phyloP scores from a whole-genome alignment of 768 basidiomycete species.

The Hericium alpestre region DNA sequence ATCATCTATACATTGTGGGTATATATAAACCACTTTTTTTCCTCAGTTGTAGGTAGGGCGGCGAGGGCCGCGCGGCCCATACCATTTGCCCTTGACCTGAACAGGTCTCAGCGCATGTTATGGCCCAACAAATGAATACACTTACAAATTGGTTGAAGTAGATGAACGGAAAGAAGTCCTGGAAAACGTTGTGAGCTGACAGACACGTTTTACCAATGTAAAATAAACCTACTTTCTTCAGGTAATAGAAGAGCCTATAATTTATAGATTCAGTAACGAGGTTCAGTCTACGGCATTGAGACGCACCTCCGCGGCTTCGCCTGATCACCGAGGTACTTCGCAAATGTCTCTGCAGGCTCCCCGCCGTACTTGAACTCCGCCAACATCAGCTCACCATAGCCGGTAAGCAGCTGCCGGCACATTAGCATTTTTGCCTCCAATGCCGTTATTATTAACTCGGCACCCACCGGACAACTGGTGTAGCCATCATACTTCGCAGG shows the following conservation, averaged over 20 bases:
- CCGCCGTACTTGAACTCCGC: conserved; percentile 93
- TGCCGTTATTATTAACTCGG: neutral
- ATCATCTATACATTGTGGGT: no score
- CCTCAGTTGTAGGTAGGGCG: conserved; percentile 8
- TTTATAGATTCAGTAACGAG: neutral
- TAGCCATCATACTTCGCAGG: conserved; percentile 78
- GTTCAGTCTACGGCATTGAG: neutral
- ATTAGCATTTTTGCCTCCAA: neutral
- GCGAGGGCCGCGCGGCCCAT: conserved; percentile 17
- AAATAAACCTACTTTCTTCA: conserved; percentile 24
- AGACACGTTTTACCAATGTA: no score
- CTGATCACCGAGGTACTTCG: conserved; percentile 59
- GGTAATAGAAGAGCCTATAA: conserved; percentile 31
- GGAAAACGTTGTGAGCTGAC: neutral
- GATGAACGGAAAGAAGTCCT: conserved; percentile 25
- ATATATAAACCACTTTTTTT: no score
- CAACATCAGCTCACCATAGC: conserved; percentile 74
- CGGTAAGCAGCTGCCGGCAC: conserved; percentile 53
- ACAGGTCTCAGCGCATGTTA: neutral
- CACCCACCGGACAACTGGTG: conserved; percentile 73
- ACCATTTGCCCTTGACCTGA: conserved; percentile 23
- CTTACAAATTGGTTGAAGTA: conserved; percentile 21
- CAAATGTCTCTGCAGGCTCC: conserved; percentile 81
- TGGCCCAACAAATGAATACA: neutral
- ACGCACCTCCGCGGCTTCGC: conserved; percentile 59